Conservation (phyloP, 192 early-diverging fungal species). For the Gryganskiella cystojenkinii region DNA sequence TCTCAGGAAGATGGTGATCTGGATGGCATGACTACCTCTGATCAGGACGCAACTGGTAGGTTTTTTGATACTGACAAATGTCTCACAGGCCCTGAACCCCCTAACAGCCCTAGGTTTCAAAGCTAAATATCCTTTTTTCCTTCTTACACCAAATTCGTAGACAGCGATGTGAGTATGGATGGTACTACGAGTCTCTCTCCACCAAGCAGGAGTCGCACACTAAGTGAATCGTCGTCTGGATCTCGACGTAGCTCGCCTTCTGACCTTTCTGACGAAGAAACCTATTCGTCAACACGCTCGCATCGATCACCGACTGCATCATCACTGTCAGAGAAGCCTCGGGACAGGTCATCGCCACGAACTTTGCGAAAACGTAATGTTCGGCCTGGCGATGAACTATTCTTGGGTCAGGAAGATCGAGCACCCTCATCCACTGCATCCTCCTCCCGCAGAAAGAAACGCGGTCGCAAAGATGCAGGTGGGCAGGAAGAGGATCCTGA, state of each 20-base stretch:
- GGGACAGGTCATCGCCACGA: conserved; percentile 2
- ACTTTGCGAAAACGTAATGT: conserved; percentile 17
- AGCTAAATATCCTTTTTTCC: too few species aligned
- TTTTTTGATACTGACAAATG: not conserved
- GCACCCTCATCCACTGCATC: not conserved
- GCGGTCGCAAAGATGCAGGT: conserved; percentile 20
- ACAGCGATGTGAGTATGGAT: conserved; percentile 41
- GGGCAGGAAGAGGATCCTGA: conserved; percentile 19
- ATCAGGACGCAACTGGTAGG: not conserved
- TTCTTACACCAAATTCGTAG: not conserved
- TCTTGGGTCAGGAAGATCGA: conserved; percentile 12
- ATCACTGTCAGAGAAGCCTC: not conserved
- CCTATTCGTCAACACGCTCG: conserved; percentile 31
- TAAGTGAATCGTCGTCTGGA: conserved; percentile 16
- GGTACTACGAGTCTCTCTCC: conserved; percentile 37
- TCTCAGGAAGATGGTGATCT: conserved; percentile 14
- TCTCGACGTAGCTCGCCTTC: conserved; percentile 19
- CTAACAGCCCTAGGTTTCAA: too few species aligned
- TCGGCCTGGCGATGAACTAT: conserved; percentile 41
- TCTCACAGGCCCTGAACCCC: too few species aligned
- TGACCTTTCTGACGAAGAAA: conserved; percentile 45
- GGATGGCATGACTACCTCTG: conserved; percentile 3
- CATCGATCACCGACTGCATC: conserved; percentile 10
- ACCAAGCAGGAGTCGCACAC: conserved; percentile 13
- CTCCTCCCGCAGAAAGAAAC: not conserved